Percentiles rank a stretch among this genome's conserved stretches.
Conservation (phyloP, 805 yeast species). For the Candida palmyrensis region DNA sequence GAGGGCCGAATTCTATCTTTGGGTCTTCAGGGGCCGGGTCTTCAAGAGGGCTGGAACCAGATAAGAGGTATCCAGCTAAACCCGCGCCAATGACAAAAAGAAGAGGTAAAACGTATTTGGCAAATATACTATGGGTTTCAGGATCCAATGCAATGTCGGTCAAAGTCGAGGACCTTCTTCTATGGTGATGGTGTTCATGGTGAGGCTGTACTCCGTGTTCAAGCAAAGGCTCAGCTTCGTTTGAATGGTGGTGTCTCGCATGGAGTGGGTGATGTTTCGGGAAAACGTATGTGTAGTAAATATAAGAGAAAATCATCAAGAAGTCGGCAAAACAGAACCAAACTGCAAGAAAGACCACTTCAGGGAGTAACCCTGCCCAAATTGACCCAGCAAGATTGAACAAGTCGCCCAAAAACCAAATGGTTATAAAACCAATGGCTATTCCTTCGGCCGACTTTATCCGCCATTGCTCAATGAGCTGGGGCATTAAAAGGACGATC, state of each 20-base stretch:
- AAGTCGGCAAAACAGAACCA: constrained; percentile 77
- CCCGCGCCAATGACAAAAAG: constrained; percentile 62
- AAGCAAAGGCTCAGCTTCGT: constrained; percentile 28
- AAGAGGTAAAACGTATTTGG: constrained; percentile 53
- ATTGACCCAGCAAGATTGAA: constrained; percentile 63
- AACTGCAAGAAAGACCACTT: constrained; percentile 61
- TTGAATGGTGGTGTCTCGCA: constrained; percentile 11
- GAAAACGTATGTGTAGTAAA: constrained; percentile 49
- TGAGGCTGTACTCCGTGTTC: too few relatives aligned
- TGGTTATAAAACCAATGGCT: constrained; percentile 57
- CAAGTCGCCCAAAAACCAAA: constrained; percentile 72
- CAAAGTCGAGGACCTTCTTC: constrained; percentile 49
- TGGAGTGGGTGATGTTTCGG: constrained; percentile 28
- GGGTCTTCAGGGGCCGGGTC: constrained; percentile 15
- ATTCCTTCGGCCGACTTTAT: constrained; percentile 72
- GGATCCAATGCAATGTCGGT: constrained; percentile 47
- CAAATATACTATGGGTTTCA: constrained; percentile 40
- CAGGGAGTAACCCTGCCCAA: constrained; percentile 67
- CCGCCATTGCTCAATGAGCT: constrained; percentile 76
- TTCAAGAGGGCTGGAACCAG: constrained; percentile 28
- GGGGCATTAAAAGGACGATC: constrained; percentile 73
- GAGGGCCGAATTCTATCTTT: constrained; percentile 49
- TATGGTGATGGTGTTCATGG: too few relatives aligned
- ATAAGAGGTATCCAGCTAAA: constrained; percentile 49
- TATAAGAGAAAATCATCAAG: constrained; percentile 51